Evolutionary conservation across 345 rosid genomes (phyloP), one percentile per base, ranked within the genome.

Genomic region (Salix dunnii): DNA sequence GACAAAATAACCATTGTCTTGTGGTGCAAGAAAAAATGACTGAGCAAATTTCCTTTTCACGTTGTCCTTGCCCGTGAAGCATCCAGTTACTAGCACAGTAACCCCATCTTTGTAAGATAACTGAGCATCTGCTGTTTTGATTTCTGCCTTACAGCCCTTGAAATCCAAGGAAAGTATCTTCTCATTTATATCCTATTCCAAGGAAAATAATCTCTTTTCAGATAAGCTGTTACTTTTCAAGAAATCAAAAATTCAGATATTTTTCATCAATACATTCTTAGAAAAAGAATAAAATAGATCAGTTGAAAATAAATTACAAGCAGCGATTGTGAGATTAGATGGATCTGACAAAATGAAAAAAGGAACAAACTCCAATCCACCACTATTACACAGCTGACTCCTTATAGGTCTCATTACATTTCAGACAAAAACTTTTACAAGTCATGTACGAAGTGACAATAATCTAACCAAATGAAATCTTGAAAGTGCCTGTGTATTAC

Each of bases 11-110:
- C 94, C 89, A 67, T 72, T 74, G 33, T 87, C 79, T 73, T 87
- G 89, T 6, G 92, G 91, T 20, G 92, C 96, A 51, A 94, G 87
- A 75, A 94, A 92, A 85, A 94, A 92, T n/a, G 87, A 67, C 58
- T 90, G 97, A 1, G 85, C 74, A 73, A 92, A 90, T 73, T 76
- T 89, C 79, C 76, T 89, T 17, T 72, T 82, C 69, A 72, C 67
- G 66, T 85, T 68, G 23, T 90, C 88, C 77, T 87, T 82, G 61
- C 84, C 90, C 12, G 77, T 84, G 76, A 93, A 81, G 65, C 74
- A 84, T 77, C 98, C 94, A 20, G 90, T 89, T 7, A 94, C 94
- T n/a, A 92, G 69, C 74, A 90, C 93, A 31, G 82, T 76, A 70
- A 92, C 87, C 14, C 90, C 96, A 12, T 79, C 75, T 17, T 83